A percentile compares a stretch with the other conserved stretches of the same genome.
Conservation (phyloP, 805 yeast genomes). For the Yarrowia phangngaensis region DNA sequence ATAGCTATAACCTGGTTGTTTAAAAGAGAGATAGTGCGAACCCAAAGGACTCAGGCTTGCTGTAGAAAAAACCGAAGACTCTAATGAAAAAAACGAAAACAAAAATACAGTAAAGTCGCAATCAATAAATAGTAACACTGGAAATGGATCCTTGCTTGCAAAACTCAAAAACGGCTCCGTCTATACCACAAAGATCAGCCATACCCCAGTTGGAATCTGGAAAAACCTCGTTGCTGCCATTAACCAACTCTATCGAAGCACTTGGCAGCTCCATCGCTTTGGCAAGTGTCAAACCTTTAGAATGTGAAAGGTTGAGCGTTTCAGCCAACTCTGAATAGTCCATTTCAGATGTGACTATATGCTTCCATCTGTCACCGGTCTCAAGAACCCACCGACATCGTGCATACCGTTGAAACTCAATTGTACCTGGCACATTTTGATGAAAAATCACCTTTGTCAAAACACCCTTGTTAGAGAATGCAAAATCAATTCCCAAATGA, state of each 20-base stretch:
- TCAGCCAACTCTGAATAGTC: slow-evolving; percentile 14
- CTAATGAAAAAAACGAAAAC: no score
- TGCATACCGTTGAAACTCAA: slow-evolving; percentile 14
- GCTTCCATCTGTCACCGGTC: neutral
- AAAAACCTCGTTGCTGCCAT: slow-evolving; percentile 9
- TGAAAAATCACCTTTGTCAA: slow-evolving; percentile 13
- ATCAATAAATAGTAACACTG: slow-evolving; percentile 9
- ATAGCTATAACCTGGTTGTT: no score
- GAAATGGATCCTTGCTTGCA: slow-evolving; percentile 14
- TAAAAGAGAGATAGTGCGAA: no score
- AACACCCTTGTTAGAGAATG: neutral
- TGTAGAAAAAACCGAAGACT: no score
- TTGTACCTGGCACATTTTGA: slow-evolving; percentile 12
- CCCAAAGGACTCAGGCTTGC: no score
- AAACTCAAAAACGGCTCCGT: slow-evolving; percentile 16
- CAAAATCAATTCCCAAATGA: slow-evolving; percentile 13
- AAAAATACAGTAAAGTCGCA: no score
- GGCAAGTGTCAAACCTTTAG: slow-evolving; percentile 11
- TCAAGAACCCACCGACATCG: slow-evolving; percentile 1
- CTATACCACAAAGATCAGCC: slow-evolving; percentile 20
- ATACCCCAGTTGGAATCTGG: slow-evolving; percentile 21
- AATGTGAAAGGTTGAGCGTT: slow-evolving; percentile 4
- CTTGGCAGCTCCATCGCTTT: slow-evolving; percentile 16
- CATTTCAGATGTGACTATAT: slow-evolving; percentile 10
- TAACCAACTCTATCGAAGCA: slow-evolving; percentile 14